Conservation (phyloP, 1,284 basidiomycete species). For the Boletus mariae region DNA sequence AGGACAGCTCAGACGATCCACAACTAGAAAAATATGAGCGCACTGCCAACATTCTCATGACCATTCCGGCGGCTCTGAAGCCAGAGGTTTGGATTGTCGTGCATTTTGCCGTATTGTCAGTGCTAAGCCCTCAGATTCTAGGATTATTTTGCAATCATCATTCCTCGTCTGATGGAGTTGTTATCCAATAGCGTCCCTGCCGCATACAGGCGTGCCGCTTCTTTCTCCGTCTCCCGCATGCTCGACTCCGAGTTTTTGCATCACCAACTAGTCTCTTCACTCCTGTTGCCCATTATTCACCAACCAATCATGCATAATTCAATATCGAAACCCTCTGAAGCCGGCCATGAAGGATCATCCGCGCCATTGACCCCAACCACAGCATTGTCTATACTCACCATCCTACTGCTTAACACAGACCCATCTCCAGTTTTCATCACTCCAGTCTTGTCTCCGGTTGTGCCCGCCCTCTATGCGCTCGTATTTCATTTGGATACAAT, state of each 20-base stretch:
- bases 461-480: slow-evolving; percentile 66
- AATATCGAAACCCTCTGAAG: not conserved
- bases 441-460: slow-evolving; percentile 62
- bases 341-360: slow-evolving; percentile 5
- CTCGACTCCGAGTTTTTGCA: slow-evolving; percentile 38
- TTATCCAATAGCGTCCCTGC: slow-evolving; percentile 41
- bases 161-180: slow-evolving; percentile 52
- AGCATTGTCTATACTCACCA: slow-evolving; percentile 48
- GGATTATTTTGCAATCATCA: slow-evolving; percentile 58
- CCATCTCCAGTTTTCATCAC: slow-evolving; percentile 70
- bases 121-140: slow-evolving; percentile 28
- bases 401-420: slow-evolving; percentile 69
- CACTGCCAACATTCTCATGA: slow-evolving; percentile 52
- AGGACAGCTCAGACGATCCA: slow-evolving; percentile 44
- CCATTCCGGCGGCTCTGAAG: slow-evolving; percentile 52
- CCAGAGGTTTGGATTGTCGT: slow-evolving; percentile 43
- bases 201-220: slow-evolving; percentile 57
- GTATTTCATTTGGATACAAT: slow-evolving; percentile 48
- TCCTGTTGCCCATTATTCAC: slow-evolving; percentile 46
- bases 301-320: slow-evolving; percentile 36
- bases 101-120: not conserved
- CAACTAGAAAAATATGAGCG: slow-evolving; percentile 66
- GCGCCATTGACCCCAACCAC: slow-evolving; percentile 28
- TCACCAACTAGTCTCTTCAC: slow-evolving; percentile 33
- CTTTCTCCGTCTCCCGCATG: slow-evolving; percentile 67